These are phyloP conservation scores for Zasmidium angulare DNA, from an alignment of 2,329 filamentous ascomycete species.

Conservation along the genomic window DNA sequence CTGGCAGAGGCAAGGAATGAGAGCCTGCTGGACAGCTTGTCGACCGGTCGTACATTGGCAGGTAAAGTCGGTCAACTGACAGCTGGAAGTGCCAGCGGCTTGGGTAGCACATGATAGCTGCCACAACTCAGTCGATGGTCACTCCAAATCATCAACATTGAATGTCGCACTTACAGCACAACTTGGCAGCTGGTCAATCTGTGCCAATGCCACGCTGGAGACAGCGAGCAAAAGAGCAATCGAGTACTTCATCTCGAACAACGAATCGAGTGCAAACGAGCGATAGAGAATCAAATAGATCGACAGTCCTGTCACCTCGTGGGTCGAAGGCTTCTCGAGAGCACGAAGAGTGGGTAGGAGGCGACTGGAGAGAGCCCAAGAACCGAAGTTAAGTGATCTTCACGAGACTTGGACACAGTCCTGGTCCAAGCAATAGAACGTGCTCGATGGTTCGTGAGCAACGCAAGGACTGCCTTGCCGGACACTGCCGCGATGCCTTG, in stretches of 20 bases:
- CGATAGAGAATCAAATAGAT: background rate
- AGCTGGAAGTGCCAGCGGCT: conserved; percentile 51
- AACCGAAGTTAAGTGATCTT: background rate
- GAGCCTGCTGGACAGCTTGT: conserved; percentile 38
- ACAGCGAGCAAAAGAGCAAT: background rate
- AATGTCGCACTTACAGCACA: conserved; percentile 4
- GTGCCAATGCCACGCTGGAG: background rate
- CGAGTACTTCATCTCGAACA: conserved; percentile 1
- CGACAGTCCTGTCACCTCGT: background rate
- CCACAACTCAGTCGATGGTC: background rate
- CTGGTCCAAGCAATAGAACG: background rate
- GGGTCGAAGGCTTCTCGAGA: too few relatives aligned
- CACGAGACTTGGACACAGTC: background rate
- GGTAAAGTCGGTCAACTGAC: conserved; percentile 45
- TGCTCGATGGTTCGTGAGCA: background rate
- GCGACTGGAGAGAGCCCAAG: background rate
- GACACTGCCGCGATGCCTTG: background rate
- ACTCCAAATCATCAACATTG: background rate
- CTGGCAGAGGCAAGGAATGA: conserved; percentile 41
- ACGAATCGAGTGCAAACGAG: background rate
- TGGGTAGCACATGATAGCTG: conserved; percentile 44
- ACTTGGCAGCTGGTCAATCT: conserved; percentile 4
- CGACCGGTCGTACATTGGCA: conserved; percentile 54
- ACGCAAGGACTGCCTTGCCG: background rate
- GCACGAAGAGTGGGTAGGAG: too few relatives aligned